Conservation (phyloP, 192 early-diverging fungal genomes). For the Phycomyces nitens region DNA sequence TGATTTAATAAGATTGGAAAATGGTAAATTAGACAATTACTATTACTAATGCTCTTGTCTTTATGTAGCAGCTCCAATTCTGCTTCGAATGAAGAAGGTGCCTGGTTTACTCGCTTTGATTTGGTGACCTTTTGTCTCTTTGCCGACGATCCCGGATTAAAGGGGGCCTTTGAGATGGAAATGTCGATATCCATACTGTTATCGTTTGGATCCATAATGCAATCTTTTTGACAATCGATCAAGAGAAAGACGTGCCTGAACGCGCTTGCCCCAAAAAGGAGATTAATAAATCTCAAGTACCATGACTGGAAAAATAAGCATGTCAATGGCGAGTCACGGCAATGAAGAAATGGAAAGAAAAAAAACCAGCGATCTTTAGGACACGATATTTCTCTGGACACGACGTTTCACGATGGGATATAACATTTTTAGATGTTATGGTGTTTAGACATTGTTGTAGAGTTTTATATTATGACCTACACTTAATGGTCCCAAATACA, state of each 20-base stretch:
- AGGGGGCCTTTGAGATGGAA: background rate
- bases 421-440: too few relatives aligned
- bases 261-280: constrained; percentile 1
- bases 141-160: background rate
- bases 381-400: too few relatives aligned
- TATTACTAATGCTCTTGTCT: constrained; percentile 10
- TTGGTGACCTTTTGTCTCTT: background rate
- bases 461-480: too few relatives aligned
- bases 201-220: background rate
- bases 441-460: too few relatives aligned
- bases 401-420: too few relatives aligned
- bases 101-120: too few relatives aligned
- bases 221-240: background rate
- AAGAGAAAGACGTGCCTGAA: background rate
- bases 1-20: constrained; percentile 18
- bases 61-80: constrained; percentile 42
- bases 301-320: too few relatives aligned
- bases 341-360: too few relatives aligned
- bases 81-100: constrained; percentile 35
- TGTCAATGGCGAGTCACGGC: too few relatives aligned
- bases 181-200: constrained; percentile 16
- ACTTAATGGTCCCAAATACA: too few relatives aligned
- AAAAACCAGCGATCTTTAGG: too few relatives aligned
- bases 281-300: too few relatives aligned
- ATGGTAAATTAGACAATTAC: constrained; percentile 31